Evolutionary conservation across 1,139 yeast genomes (phyloP), one percentile per base, ranked within the genome.

Genomic region (Sugiyamaella pinicola): DNA sequence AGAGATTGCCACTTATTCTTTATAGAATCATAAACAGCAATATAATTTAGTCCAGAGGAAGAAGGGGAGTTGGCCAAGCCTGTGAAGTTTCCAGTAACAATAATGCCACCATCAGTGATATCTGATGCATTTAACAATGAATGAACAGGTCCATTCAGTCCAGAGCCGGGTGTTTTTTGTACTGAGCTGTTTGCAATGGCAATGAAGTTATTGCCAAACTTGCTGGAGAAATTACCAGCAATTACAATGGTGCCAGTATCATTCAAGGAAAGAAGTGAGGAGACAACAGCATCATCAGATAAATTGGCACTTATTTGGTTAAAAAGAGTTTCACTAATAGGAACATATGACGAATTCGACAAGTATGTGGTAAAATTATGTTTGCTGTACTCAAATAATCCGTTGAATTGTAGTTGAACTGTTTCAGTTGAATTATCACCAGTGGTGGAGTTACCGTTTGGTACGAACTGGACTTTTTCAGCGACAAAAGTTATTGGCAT

Each of bases 361-460:
- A 66, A 63, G 21, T 68, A 65, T 12, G 66, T 59, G 0, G 93
- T 73, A 65, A 87, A 88, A 66, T 90, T 89, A 2, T 80, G 72
- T 46, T 84, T 72, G 0, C 89, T 83, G 69, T 85, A 93, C 69
- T 93, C 97, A 66, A 91, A 88, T 40, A 93, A 64, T 1, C 95
- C 95, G 66, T 86, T 85, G 52, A 90, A 64, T 5, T 40, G 74
- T 60, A 52, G 70, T 61, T 4, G 71, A 58, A 47, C 41, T 6
- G 39, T 44, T n/a, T 45, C n/a, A 22, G 49, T 56, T 10, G 58
- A 50, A 41, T 40, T 52, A 52, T 47, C 47, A 8, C n/a, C 35
- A 13, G 17, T 8, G 12, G 46, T 55, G 43, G 67, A 63, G 51
- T 74, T 54, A 13, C 56, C 58, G 74, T 70, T 24, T 66, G 71